Percentiles rank a stretch among this genome's conserved stretches.
phyloP scores from a whole-genome alignment of 371 early-diverging fungal genomes.

The Lichtheimia ornata region DNA sequence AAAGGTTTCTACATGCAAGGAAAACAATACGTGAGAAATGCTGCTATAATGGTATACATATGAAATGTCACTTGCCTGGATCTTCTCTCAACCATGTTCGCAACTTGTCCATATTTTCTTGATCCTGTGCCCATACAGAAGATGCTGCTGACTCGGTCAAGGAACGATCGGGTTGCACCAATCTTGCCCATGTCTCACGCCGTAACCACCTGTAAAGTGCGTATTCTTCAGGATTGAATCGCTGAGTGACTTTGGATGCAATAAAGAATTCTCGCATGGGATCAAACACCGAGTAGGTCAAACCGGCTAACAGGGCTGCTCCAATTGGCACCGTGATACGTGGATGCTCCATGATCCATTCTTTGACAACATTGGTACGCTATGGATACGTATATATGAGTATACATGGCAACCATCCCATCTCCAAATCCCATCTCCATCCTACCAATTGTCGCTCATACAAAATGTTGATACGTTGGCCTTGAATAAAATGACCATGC shows the following conservation, averaged over 20 bases:
- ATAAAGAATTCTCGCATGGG: conserved; percentile 89
- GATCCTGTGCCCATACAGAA: conserved; percentile 63
- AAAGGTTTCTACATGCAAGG: conserved; percentile 53
- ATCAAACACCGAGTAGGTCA: conserved; percentile 87
- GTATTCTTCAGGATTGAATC: conserved; percentile 73
- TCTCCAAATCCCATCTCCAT: no score
- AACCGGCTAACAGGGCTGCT: conserved; percentile 75
- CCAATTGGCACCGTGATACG: conserved; percentile 72
- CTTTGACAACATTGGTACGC: conserved; percentile 62
- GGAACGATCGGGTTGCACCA: conserved; percentile 18
- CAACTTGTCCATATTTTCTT: conserved; percentile 60
- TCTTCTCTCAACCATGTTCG: conserved; percentile 65
- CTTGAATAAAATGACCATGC: conserved; percentile 72
- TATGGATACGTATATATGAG: conserved; percentile 16
- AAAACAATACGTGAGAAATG: neutral
- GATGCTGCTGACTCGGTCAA: conserved; percentile 4
- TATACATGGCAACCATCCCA: no score
- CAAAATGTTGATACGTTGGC: conserved; percentile 64
- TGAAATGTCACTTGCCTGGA: conserved; percentile 51
- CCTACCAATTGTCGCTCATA: conserved; percentile 70
- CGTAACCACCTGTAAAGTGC: conserved; percentile 65
- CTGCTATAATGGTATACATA: neutral
- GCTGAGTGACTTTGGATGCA: conserved; percentile 75
- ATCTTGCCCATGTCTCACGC: conserved; percentile 59
- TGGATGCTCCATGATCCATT: conserved; percentile 74